phyloP scores from a whole-genome alignment of 257 asterid species.

The Penstemon eatonii region DNA sequence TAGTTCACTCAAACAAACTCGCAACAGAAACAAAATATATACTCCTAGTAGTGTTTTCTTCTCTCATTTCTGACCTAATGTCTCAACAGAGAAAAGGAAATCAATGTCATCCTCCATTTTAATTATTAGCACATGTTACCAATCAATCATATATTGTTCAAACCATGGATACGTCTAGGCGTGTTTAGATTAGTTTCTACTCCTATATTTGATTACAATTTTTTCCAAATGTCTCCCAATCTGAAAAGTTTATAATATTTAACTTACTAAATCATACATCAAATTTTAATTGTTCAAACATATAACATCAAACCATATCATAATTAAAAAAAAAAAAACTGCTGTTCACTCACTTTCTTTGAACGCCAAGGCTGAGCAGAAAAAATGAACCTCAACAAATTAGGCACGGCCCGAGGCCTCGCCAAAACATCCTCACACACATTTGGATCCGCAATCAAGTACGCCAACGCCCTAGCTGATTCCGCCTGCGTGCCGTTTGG shows the following conservation, averaged over 20 bases:
- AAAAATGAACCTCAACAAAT: conserved; percentile 85
- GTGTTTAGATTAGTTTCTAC: too few relatives aligned
- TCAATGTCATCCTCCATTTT: background rate
- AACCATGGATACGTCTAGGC: too few relatives aligned
- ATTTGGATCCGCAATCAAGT: conserved; percentile 77
- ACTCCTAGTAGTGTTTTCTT: too few relatives aligned
- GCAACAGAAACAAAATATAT: too few relatives aligned
- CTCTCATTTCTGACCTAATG: background rate
- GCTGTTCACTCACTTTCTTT: conserved; percentile 51
- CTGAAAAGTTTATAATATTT: too few relatives aligned
- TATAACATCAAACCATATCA: background rate
- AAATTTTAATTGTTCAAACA: too few relatives aligned
- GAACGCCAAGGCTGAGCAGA: conserved; percentile 80
- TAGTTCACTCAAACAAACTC: background rate
- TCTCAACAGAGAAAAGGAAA: background rate
- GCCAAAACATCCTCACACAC: conserved; percentile 73
- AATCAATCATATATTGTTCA: too few relatives aligned
- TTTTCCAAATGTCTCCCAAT: too few relatives aligned
- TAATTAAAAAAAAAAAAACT: background rate
- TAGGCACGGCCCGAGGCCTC: conserved; percentile 85
- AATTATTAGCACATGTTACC: too few relatives aligned
- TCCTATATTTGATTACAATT: too few relatives aligned
- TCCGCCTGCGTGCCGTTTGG: conserved; percentile 78
- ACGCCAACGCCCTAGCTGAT: conserved; percentile 94
- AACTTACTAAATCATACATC: too few relatives aligned